Percentiles rank a stretch among this genome's conserved stretches.
phyloP scores from a whole-genome alignment of 192 early-diverging fungal species.

The Coemansia sp. region DNA sequence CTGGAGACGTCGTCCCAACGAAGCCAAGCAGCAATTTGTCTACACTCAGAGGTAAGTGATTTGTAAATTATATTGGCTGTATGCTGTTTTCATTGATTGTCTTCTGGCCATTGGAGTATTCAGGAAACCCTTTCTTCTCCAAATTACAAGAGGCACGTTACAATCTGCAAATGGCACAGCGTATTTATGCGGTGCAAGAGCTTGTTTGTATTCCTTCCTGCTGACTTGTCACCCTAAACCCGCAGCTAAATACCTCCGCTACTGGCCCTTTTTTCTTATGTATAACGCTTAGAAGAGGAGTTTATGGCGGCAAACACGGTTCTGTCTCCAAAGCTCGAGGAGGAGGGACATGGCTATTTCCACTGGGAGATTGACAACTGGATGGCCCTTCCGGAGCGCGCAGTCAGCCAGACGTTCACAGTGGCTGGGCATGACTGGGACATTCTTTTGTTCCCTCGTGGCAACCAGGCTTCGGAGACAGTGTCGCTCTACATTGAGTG shows the following conservation, averaged over 20 bases:
- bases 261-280: not conserved
- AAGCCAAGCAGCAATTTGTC: not conserved
- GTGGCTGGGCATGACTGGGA: conserved; percentile 61
- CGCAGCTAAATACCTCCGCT: not conserved
- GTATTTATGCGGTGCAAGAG: not conserved
- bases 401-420: conserved; percentile 37
- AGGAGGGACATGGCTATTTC: conserved; percentile 34
- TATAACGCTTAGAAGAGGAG: conserved; percentile 29
- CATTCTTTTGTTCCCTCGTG: conserved; percentile 85
- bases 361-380: conserved; percentile 51
- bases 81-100: not conserved
- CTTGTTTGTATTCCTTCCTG: not conserved
- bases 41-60: not conserved
- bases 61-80: not conserved
- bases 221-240: conserved; percentile 1
- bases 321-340: conserved; percentile 19
- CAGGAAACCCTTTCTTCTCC: not conserved
- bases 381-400: conserved; percentile 29
- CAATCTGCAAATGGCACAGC: not conserved
- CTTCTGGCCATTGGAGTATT: not conserved
- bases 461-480: conserved; percentile 70
- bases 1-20: not conserved
- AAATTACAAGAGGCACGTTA: not conserved
- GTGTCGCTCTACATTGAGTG: conserved; percentile 87
- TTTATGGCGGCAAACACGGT: conserved; percentile 20